Evolutionary conservation across 306 rosid genomes (phyloP).

Genomic region (Castanopsis chinensis): DNA sequence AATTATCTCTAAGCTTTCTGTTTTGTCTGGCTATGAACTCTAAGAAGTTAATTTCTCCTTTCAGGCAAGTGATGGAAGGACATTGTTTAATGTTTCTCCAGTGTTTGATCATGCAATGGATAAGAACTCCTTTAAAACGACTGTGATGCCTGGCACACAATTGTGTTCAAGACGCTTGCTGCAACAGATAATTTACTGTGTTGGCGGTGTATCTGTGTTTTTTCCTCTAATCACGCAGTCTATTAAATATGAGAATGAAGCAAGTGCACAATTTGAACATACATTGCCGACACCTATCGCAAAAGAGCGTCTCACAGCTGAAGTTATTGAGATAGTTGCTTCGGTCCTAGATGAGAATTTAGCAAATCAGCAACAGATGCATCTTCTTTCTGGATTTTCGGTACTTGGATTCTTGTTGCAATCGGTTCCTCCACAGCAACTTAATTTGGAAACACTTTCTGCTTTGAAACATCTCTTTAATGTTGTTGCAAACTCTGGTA

Average conservation of each 20-base stretch:
- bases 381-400: constrained; percentile 92
- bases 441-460: constrained; percentile 77
- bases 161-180: constrained; percentile 88
- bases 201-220: constrained; percentile 95
- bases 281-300: constrained; percentile 33
- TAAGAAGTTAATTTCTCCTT: constrained; percentile 28
- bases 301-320: constrained; percentile 64
- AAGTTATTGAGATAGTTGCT: constrained; percentile 87
- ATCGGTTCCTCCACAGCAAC: constrained; percentile 79
- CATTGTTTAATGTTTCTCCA: constrained; percentile 86
- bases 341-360: constrained; percentile 87
- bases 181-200: constrained; percentile 93
- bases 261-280: constrained; percentile 40
- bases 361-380: constrained; percentile 97
- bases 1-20: background rate
- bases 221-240: constrained; percentile 85
- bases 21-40: background rate
- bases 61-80: constrained; percentile 91
- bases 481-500: constrained; percentile 81
- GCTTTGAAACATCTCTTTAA: constrained; percentile 81
- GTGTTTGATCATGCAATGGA: constrained; percentile 56
- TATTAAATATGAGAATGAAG: constrained; percentile 59
- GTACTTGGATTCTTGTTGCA: constrained; percentile 92
- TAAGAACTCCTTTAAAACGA: constrained; percentile 77
- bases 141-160: constrained; percentile 82